A percentile compares a stretch with the other conserved stretches of the same genome.
phyloP scores from a whole-genome alignment of 148 eudicot species.

The Drosera capensis region DNA sequence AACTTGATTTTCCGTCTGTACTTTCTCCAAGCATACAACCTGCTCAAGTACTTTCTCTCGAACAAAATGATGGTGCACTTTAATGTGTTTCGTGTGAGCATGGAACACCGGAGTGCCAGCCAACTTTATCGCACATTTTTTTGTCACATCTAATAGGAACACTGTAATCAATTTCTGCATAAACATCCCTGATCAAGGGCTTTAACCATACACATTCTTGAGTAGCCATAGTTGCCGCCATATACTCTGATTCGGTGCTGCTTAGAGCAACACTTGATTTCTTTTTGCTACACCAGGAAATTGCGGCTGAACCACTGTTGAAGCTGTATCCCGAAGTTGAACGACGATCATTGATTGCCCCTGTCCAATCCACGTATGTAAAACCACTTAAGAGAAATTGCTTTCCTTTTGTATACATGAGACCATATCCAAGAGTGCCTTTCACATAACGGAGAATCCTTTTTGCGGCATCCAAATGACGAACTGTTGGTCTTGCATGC shows the following conservation, averaged over 20 bases:
- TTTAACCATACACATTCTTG: constrained; percentile 6
- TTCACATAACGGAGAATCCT: constrained; percentile 5
- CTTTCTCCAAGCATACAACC: no score
- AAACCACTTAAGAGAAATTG: not conserved
- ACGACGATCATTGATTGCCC: constrained; percentile 1
- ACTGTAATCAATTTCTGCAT: not conserved
- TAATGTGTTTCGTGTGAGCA: constrained; percentile 2
- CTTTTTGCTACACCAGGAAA: constrained; percentile 10
- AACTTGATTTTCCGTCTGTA: not conserved
- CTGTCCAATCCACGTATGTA: constrained; percentile 10
- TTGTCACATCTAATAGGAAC: constrained; percentile 6
- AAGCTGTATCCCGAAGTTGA: constrained; percentile 1
- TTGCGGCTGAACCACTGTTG: not conserved
- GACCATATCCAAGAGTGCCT: not conserved
- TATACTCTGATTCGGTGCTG: constrained; percentile 1
- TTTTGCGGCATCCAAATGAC: not conserved
- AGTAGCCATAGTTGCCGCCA: constrained; percentile 5
- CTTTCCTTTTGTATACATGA: not conserved
- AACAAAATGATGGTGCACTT: constrained; percentile 5
- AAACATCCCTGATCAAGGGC: not conserved
- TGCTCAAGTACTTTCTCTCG: constrained; percentile 3
- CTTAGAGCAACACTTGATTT: not conserved
- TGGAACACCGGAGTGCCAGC: constrained; percentile 11
- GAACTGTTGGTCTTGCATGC: not conserved
- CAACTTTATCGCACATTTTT: constrained; percentile 3